Conservation (phyloP, 306 rosid species). For the Oxytropis ochrocephala region DNA sequence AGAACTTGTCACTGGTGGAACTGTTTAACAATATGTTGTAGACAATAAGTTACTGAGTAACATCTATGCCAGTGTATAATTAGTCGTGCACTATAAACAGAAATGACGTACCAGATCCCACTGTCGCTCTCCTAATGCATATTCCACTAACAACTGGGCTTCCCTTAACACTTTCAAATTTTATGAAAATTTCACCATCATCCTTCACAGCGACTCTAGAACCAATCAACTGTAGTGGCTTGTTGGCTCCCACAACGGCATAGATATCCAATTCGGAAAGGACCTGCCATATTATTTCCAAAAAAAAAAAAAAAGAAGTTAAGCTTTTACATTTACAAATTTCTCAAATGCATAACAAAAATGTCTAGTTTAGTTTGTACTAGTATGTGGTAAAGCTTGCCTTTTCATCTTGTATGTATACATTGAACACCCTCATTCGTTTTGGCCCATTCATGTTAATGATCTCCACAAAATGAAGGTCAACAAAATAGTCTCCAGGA, state of each 20-base stretch:
- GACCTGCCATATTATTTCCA: constrained; percentile 44
- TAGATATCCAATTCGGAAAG: constrained; percentile 70
- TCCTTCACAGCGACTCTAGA: constrained; percentile 59
- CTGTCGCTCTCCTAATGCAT: constrained; percentile 54
- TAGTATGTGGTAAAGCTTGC: constrained; percentile 24
- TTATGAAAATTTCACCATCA: constrained; percentile 45
- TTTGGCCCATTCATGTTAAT: constrained; percentile 75
- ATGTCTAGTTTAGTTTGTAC: background rate
- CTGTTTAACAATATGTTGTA: constrained; percentile 34
- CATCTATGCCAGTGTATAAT: background rate
- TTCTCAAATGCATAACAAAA: background rate
- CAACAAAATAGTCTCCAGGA: constrained; percentile 62
- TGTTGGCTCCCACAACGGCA: constrained; percentile 76
- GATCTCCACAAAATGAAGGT: constrained; percentile 78
- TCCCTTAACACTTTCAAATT: constrained; percentile 75
- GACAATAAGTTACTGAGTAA: constrained; percentile 8
- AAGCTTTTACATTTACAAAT: background rate
- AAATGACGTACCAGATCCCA: constrained; percentile 38
- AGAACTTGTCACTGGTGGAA: constrained; percentile 35
- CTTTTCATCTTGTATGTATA: constrained; percentile 75
- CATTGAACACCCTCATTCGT: constrained; percentile 79
- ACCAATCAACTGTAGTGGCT: constrained; percentile 60
- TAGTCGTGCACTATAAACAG: background rate
- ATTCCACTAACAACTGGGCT: constrained; percentile 78
- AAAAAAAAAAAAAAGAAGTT: background rate